These are phyloP conservation scores for Debaryomycetaceae sp. DNA, from an alignment of 1,139 yeast species.

Conservation along the genomic window DNA sequence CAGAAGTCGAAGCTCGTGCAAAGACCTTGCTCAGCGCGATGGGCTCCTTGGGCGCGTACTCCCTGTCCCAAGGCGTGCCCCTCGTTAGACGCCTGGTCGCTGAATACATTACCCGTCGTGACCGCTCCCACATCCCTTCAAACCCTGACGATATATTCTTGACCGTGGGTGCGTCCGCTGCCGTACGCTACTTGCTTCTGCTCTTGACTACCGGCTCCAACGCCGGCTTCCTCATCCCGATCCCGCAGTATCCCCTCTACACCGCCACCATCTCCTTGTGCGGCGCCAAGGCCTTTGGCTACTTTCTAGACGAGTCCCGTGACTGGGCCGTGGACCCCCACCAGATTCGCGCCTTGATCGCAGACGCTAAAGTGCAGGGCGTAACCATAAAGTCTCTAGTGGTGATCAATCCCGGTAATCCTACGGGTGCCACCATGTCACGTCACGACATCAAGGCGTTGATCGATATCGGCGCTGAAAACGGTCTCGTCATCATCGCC, in stretches of 20 bases:
- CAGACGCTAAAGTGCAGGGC: constrained; percentile 41
- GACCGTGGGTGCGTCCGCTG: constrained; percentile 91
- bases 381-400: constrained; percentile 70
- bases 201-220: constrained; percentile 55
- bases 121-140: constrained; percentile 40
- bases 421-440: constrained; percentile 79
- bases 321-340: constrained; percentile 77
- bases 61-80: constrained; percentile 81
- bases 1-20: constrained; percentile 71
- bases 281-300: constrained; percentile 77
- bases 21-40: constrained; percentile 43
- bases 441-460: constrained; percentile 59
- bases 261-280: constrained; percentile 84
- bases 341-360: constrained; percentile 49
- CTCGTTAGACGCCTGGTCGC: constrained; percentile 71
- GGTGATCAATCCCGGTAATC: constrained; percentile 95
- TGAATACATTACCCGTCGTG: constrained; percentile 62
- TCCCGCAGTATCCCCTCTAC: constrained; percentile 94
- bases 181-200: constrained; percentile 67
- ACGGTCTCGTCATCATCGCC: constrained; percentile 83
- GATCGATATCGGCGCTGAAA: constrained; percentile 67
- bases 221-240: constrained; percentile 86
- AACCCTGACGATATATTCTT: constrained; percentile 65
- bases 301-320: constrained; percentile 66
- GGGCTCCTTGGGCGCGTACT: constrained; percentile 89